These are phyloP conservation scores for Cyclocybe aegerita DNA, from an alignment of 768 basidiomycete species.

Conservation along the genomic window DNA sequence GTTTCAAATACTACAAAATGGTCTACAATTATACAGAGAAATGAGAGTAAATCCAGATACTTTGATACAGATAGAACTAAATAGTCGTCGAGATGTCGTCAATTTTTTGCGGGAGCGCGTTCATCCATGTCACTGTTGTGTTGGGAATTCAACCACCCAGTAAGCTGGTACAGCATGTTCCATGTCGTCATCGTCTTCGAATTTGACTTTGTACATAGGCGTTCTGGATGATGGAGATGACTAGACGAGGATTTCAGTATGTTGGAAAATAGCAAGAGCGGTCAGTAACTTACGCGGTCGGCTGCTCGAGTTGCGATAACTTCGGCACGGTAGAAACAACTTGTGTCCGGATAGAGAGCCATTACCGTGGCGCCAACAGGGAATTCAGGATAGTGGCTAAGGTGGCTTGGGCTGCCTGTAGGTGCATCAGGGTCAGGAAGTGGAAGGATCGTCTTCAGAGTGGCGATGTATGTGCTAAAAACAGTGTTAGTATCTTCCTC, in stretches of 20 bases:
- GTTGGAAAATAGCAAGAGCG: not conserved
- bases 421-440: conserved; percentile 71
- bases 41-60: not conserved
- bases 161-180: conserved; percentile 75
- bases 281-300: conserved; percentile 29
- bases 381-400: conserved; percentile 72
- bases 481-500: conserved; percentile 1
- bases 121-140: conserved; percentile 15
- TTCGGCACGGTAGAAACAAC: conserved; percentile 87
- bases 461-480: conserved; percentile 65
- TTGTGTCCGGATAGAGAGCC: conserved; percentile 90
- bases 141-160: conserved; percentile 83
- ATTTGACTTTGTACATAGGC: conserved; percentile 75
- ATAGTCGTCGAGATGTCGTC: not conserved
- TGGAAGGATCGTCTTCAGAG: conserved; percentile 71
- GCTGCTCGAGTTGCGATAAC: conserved; percentile 65
- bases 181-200: conserved; percentile 88
- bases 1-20: not conserved
- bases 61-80: conserved; percentile 5
- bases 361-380: conserved; percentile 71
- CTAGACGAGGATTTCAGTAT: conserved; percentile 15
- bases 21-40: not conserved
- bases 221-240: conserved; percentile 42
- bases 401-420: conserved; percentile 58
- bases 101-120: not conserved